Percentiles rank a stretch among this genome's conserved stretches.
These are phyloP conservation scores for Volvox carteri DNA, from an alignment of 163 green algal genomes.

Conservation along the genomic window DNA sequence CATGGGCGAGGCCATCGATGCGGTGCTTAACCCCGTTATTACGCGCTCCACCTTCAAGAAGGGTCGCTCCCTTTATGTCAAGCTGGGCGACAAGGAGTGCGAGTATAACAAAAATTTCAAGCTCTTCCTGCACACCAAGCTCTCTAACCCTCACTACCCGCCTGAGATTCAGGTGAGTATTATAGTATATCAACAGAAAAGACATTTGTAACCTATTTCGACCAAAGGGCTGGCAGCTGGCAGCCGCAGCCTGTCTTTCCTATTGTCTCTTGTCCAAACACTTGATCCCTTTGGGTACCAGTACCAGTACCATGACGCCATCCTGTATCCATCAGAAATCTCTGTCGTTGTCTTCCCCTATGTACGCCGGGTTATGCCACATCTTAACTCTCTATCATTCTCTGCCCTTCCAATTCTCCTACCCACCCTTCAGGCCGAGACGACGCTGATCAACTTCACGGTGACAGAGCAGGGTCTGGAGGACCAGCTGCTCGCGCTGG, in stretches of 20 bases:
- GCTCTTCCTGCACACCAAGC: slow-evolving; percentile 93
- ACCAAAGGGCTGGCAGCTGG: too few relatives aligned
- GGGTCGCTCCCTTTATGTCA: slow-evolving; percentile 88
- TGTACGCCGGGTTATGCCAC: too few relatives aligned
- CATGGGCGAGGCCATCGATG: slow-evolving; percentile 92
- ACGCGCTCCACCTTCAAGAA: slow-evolving; percentile 93
- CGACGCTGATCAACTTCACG: slow-evolving; percentile 94
- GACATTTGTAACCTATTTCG: too few relatives aligned
- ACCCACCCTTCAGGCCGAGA: slow-evolving; percentile 75
- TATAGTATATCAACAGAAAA: too few relatives aligned
- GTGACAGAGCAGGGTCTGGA: slow-evolving; percentile 87
- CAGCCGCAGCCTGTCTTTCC: too few relatives aligned
- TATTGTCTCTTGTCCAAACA: too few relatives aligned
- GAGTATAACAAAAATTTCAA: slow-evolving; percentile 92
- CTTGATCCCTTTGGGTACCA: too few relatives aligned
- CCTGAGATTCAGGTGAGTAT: slow-evolving; percentile 82
- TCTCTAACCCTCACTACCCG: slow-evolving; percentile 92
- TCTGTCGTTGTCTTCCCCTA: too few relatives aligned
- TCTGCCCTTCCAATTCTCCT: neutral
- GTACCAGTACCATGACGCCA: too few relatives aligned
- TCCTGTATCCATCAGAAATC: too few relatives aligned
- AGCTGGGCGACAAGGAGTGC: slow-evolving; percentile 90
- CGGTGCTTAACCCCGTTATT: slow-evolving; percentile 90
- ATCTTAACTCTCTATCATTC: too few relatives aligned
- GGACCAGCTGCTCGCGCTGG: slow-evolving; percentile 92